phyloP scores from a whole-genome alignment of 2,329 filamentous ascomycete genomes.

The Eutypa lata region DNA sequence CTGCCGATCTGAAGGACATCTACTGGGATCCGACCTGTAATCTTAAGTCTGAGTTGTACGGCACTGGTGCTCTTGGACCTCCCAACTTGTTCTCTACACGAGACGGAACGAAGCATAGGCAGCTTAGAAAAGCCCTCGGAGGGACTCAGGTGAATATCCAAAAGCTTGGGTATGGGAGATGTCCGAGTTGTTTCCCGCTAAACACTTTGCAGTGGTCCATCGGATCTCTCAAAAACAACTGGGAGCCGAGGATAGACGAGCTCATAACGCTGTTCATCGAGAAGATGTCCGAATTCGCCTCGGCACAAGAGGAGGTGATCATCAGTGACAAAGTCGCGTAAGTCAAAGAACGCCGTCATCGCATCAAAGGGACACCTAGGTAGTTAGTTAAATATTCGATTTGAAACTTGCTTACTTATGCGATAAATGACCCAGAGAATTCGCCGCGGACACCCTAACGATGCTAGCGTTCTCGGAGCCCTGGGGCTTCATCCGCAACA shows the following conservation, averaged over 20 bases:
- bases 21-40: conserved; percentile 37
- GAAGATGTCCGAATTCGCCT: conserved; percentile 29
- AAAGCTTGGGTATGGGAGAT: no score
- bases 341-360: conserved; percentile 1
- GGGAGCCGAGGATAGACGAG: conserved; percentile 34
- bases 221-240: conserved; percentile 34
- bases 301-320: conserved; percentile 20
- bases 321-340: conserved; percentile 34
- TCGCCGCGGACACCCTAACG: conserved; percentile 39
- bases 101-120: conserved; percentile 30
- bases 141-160: conserved; percentile 19
- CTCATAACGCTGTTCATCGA: conserved; percentile 29
- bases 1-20: conserved; percentile 34
- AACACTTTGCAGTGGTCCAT: conserved; percentile 27
- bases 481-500: conserved; percentile 36
- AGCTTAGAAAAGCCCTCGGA: conserved; percentile 32
- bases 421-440: conserved; percentile 28
- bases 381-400: no score
- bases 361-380: no score
- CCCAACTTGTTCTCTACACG: conserved; percentile 27
- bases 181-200: no score
- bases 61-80: conserved; percentile 32
- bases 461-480: conserved; percentile 34
- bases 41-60: conserved; percentile 31
- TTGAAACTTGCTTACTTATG: no score